These are phyloP conservation scores for Pythium chondricola DNA, from an alignment of 352 stramenopile genomes.

Conservation along the genomic window DNA sequence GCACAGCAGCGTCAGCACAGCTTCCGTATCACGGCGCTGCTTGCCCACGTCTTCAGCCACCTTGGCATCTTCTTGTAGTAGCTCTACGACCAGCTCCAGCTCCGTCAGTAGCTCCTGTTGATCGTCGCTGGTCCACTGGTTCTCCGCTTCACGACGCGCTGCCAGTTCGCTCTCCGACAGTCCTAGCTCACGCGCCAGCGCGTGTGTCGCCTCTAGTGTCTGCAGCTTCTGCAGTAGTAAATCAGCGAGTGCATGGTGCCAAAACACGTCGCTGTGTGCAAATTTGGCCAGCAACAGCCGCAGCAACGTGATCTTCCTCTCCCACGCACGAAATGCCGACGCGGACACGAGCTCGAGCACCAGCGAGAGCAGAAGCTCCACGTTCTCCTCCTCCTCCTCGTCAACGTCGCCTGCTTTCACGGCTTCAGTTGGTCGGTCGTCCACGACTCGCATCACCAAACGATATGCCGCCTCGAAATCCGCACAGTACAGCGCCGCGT, in stretches of 20 bases:
- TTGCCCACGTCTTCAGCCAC: constrained; percentile 4
- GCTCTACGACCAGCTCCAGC: constrained; percentile 57
- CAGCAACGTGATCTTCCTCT: constrained; percentile 33
- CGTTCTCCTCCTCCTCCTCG: constrained; percentile 9
- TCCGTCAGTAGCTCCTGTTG: constrained; percentile 53
- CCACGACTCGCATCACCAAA: constrained; percentile 34
- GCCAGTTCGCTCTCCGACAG: constrained; percentile 59
- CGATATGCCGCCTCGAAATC: constrained; percentile 56
- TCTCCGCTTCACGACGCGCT: constrained; percentile 29
- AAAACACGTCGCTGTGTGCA: constrained; percentile 20
- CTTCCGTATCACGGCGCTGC: constrained; percentile 20
- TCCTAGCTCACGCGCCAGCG: constrained; percentile 50
- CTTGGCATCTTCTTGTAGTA: constrained; percentile 50
- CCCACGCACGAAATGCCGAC: constrained; percentile 53
- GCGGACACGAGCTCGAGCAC: constrained; percentile 61
- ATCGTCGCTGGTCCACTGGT: constrained; percentile 19
- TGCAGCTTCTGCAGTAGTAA: constrained; percentile 40
- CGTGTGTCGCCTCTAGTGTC: constrained; percentile 47
- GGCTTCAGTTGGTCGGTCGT: constrained; percentile 13
- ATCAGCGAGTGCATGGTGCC: constrained; percentile 42
- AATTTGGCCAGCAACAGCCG: constrained; percentile 4
- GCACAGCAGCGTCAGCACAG: constrained; percentile 45
- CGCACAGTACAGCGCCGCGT: constrained; percentile 57
- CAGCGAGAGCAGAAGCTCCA: constrained; percentile 47
- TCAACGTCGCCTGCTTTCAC: background rate